Percentiles rank a stretch among this genome's conserved stretches.
These are phyloP conservation scores for Fusarium gaditjirri DNA, from an alignment of 2,329 filamentous ascomycete genomes.

Conservation along the genomic window DNA sequence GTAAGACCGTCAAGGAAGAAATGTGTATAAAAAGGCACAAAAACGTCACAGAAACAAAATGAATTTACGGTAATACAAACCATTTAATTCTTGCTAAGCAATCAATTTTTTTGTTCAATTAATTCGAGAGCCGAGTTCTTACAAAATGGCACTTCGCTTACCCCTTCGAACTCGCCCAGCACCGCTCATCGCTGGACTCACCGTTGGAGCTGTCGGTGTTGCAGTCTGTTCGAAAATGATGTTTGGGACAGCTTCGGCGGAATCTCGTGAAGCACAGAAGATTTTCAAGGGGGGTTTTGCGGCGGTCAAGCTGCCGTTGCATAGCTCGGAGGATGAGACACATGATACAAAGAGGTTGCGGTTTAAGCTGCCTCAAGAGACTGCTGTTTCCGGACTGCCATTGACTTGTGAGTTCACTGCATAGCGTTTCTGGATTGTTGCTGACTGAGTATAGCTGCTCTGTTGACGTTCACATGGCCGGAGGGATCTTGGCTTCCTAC, in stretches of 20 bases:
- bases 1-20: background rate
- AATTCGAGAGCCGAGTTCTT: background rate
- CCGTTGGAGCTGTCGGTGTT: constrained; percentile 27
- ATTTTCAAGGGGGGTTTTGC: constrained; percentile 52
- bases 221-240: constrained; percentile 37
- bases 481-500: constrained; percentile 67
- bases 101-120: accelerated
- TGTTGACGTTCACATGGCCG: constrained; percentile 70
- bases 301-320: constrained; percentile 60
- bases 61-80: too few species aligned
- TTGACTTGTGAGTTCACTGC: constrained; percentile 56
- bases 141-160: constrained; percentile 27
- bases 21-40: background rate
- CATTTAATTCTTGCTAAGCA: background rate
- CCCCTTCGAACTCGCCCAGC: constrained; percentile 31
- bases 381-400: constrained; percentile 59
- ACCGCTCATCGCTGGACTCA: constrained; percentile 39
- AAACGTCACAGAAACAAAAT: background rate
- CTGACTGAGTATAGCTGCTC: constrained; percentile 53
- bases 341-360: constrained; percentile 68
- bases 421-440: accelerated
- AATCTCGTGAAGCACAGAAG: constrained; percentile 28
- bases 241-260: constrained; percentile 36
- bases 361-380: constrained; percentile 63
- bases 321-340: constrained; percentile 64